phyloP scores from a whole-genome alignment of 2,329 filamentous ascomycete species.

The Chaetomium sp. region DNA sequence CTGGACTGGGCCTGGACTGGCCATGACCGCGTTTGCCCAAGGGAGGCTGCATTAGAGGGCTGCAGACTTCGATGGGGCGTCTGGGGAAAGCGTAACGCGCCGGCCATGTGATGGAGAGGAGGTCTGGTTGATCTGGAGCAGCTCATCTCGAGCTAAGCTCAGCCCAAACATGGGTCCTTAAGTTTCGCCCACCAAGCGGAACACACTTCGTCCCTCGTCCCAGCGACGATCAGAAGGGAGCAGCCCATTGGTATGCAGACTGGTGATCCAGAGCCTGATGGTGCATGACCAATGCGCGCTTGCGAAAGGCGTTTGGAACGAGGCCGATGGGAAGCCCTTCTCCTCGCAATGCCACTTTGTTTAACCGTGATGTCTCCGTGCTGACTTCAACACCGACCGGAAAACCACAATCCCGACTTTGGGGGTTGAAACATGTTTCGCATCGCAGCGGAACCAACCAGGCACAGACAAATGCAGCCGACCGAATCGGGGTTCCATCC shows the following conservation, averaged over 20 bases:
- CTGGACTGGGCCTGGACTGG: too few species aligned
- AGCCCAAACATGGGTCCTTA: not conserved
- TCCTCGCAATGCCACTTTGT: not conserved
- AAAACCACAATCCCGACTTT: not conserved
- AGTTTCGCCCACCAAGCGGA: not conserved
- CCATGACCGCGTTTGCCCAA: not conserved
- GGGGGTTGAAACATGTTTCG: slow-evolving; percentile 30
- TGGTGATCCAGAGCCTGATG: not conserved
- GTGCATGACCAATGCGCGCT: not conserved
- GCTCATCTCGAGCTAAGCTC: not conserved
- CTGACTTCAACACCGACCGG: not conserved
- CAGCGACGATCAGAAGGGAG: not conserved
- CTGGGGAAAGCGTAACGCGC: not conserved
- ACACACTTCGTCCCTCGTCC: not conserved
- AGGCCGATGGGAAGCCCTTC: not conserved
- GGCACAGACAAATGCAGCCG: not conserved
- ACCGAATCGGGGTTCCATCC: not conserved
- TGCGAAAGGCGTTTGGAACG: not conserved
- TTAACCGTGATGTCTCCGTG: not conserved
- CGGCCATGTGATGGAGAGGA: slow-evolving; percentile 5
- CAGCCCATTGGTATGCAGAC: not conserved
- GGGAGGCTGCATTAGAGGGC: not conserved
- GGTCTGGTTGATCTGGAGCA: not conserved
- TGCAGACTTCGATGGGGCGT: not conserved
- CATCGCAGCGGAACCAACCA: not conserved